Evolutionary conservation across 768 basidiomycete species (phyloP), one percentile per base, ranked within the genome.

Genomic region (Pleurotus pulmonarius): DNA sequence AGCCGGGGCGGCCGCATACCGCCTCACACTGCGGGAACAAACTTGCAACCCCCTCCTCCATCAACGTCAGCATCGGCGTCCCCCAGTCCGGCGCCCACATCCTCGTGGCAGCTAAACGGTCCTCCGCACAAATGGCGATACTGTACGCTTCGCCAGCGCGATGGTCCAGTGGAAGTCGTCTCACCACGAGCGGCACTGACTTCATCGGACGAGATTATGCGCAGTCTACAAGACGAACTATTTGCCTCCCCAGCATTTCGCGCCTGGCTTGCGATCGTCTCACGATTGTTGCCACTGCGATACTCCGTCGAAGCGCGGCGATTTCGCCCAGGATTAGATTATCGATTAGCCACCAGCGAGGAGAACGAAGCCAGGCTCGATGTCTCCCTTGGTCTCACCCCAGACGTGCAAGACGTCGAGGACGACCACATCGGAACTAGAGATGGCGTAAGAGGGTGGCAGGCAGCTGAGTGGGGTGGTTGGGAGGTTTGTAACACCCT

Each of bases 91-190:
- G 18, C 46, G 22, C 24, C 51, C 22, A n/a, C 51, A 40, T 53
- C 51, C 7, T 73, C 75, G 3, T 98, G 94, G 94, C 63, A 67
- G 12, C 63, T 91, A 65, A 83, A 83, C 63, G 94, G 95, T 2
- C 96, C 96, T 1, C 93, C 96, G 25, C 94, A 95, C 69, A 94
- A 95, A 69, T 92, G 92, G 81, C 91, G 96, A 34, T 98, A 94
- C 76, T 88, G 90, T 69, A 78, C 80, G 3, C 85, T 95, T 24
- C 70, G 70, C 25, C 68, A 74, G 18, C 72, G 62, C 24, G 63
- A 62, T 46, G 67, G 67, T 12, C 70, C 71, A 20, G 70, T 68
- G 43, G 72, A 71, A 44, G 76, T 78, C 15, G 80, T 82, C 39
- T 73, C 76, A 15, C 82, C 83, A 22, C 79, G 79, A 53, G 75